Evolutionary conservation across 2,329 filamentous ascomycete species (phyloP).

Genomic region (Talaromyces albobiverticillius): DNA sequence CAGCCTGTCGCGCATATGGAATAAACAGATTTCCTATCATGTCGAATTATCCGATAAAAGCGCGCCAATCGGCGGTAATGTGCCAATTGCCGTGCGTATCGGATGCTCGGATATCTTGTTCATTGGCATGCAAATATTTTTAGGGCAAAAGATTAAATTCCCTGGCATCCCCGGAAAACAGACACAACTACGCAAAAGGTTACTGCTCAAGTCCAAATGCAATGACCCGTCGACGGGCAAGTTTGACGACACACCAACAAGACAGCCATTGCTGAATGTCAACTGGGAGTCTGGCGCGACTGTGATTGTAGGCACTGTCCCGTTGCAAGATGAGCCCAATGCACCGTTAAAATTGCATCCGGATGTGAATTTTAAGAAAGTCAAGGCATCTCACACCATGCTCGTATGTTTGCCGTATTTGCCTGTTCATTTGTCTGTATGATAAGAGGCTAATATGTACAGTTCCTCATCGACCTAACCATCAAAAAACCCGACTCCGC

Average conservation of each 20-base stretch:
- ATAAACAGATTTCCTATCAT: slow-evolving; percentile 8
- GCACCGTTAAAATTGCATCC: slow-evolving; percentile 7
- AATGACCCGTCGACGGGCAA: slow-evolving; percentile 9
- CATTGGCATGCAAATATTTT: slow-evolving; percentile 7
- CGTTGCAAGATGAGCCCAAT: slow-evolving; percentile 3
- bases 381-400: slow-evolving; percentile 8
- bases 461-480: slow-evolving; percentile 13
- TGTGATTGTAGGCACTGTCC: slow-evolving; percentile 2
- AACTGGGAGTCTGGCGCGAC: background rate
- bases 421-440: background rate
- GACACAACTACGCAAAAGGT: slow-evolving; percentile 6
- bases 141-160: slow-evolving; percentile 8
- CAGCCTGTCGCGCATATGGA: slow-evolving; percentile 11
- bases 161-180: slow-evolving; percentile 3
- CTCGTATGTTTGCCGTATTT: background rate
- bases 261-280: background rate
- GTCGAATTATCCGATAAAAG: slow-evolving; percentile 8
- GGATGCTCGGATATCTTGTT: slow-evolving; percentile 5
- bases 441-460: background rate
- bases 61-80: slow-evolving; percentile 9
- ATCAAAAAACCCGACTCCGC: background rate
- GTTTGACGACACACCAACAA: slow-evolving; percentile 2
- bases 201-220: slow-evolving; percentile 12
- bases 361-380: slow-evolving; percentile 10
- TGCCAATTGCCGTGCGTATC: slow-evolving; percentile 6